These are phyloP conservation scores for Suillus ampliporus DNA, from an alignment of 768 basidiomycete species.

Conservation along the genomic window DNA sequence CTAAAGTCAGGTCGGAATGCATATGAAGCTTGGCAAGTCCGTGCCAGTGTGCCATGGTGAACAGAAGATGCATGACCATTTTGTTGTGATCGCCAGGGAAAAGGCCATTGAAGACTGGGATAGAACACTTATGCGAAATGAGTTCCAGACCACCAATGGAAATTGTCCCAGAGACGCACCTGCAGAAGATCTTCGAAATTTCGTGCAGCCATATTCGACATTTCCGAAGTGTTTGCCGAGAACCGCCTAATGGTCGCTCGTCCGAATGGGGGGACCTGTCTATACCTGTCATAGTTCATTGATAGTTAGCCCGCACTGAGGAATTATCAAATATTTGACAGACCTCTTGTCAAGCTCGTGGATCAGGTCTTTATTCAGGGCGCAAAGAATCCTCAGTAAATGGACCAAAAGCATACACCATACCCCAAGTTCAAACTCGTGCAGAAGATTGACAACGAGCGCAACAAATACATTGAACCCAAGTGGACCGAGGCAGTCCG, in stretches of 20 bases:
- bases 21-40: slow-evolving; percentile 33
- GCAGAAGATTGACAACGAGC: not conserved
- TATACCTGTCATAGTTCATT: not conserved
- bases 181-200: not conserved
- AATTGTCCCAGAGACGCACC: slow-evolving; percentile 19
- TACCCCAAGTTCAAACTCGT: not conserved
- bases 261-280: slow-evolving; percentile 34
- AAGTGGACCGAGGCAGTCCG: slow-evolving; percentile 14
- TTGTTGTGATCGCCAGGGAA: slow-evolving; percentile 18
- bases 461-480: not conserved
- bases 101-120: slow-evolving; percentile 40
- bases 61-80: slow-evolving; percentile 26
- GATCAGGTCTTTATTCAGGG: slow-evolving; percentile 38
- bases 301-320: slow-evolving; percentile 34
- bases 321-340: slow-evolving; percentile 31
- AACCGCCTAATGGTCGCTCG: not conserved
- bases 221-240: not conserved
- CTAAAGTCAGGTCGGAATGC: slow-evolving; percentile 32
- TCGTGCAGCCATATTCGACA: not conserved
- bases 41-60: slow-evolving; percentile 34
- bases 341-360: slow-evolving; percentile 36
- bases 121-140: slow-evolving; percentile 25
- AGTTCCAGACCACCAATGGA: slow-evolving; percentile 30
- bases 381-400: slow-evolving; percentile 35
- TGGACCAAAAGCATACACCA: slow-evolving; percentile 27